Percentiles rank a stretch among this genome's conserved stretches.
Evolutionary conservation across 495 filamentous ascomycete species (phyloP).

Genomic region (Aspergillus affinis): DNA sequence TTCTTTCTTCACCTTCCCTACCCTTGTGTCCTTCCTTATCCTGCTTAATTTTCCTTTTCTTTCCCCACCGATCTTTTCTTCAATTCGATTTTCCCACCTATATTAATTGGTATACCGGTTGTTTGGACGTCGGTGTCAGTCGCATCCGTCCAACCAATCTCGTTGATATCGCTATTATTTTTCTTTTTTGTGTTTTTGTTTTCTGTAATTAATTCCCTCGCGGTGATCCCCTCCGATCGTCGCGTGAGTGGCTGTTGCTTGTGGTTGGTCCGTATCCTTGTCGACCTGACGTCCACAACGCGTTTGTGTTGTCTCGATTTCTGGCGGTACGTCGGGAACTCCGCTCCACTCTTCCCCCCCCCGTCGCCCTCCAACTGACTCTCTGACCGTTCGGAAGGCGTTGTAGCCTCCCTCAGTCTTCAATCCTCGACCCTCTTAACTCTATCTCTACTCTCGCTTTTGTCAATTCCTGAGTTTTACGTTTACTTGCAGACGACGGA

Average conservation of each 20-base stretch:
- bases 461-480: too few relatives aligned
- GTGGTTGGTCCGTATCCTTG: constrained; percentile 23
- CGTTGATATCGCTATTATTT: neutral
- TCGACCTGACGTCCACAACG: constrained; percentile 23
- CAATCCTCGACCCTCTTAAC: too few relatives aligned
- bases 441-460: too few relatives aligned
- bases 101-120: neutral
- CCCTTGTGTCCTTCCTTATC: constrained; percentile 11
- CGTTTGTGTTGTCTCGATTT: constrained; percentile 24
- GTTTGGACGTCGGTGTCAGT: neutral
- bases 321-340: constrained; percentile 11
- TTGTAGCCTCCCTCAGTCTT: neutral
- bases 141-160: neutral
- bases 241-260: constrained; percentile 4
- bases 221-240: constrained; percentile 13
- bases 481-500: neutral
- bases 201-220: neutral
- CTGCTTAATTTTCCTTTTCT: constrained; percentile 16
- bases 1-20: constrained; percentile 16
- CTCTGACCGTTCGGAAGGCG: neutral
- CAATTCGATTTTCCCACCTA: neutral
- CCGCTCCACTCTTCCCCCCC: constrained; percentile 1
- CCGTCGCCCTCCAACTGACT: neutral
- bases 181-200: neutral
- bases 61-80: constrained; percentile 5